Evolutionary conservation across 768 basidiomycete species (phyloP).

Genomic region (Mycena albidolilacea): DNA sequence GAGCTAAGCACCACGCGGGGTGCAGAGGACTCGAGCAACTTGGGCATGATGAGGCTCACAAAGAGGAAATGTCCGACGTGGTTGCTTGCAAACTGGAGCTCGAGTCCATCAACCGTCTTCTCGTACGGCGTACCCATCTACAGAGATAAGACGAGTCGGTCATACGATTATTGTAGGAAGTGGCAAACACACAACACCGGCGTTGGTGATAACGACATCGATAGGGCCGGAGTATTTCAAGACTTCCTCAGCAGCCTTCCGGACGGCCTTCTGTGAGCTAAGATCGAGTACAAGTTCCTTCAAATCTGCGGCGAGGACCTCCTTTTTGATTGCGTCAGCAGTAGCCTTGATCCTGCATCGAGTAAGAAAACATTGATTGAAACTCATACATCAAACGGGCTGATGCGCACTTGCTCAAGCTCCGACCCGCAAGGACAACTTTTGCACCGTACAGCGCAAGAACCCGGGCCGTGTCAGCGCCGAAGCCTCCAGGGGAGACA

Average conservation of each 20-base stretch:
- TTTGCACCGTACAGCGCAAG: conserved; percentile 21
- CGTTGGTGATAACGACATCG: conserved; percentile 43
- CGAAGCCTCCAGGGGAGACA: conserved; percentile 25
- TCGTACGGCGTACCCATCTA: conserved; percentile 42
- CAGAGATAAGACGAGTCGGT: neutral
- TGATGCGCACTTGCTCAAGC: conserved; percentile 15
- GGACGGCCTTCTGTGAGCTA: conserved; percentile 34
- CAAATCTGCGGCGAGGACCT: conserved; percentile 18
- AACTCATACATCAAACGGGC: neutral
- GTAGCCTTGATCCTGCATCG: conserved; percentile 24
- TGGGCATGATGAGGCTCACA: conserved; percentile 41
- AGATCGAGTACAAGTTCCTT: conserved; percentile 36
- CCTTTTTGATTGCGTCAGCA: conserved; percentile 24
- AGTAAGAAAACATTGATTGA: neutral
- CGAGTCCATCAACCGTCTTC: conserved; percentile 42
- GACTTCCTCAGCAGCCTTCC: conserved; percentile 40
- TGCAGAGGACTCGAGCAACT: conserved; percentile 21
- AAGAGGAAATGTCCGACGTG: conserved; percentile 45
- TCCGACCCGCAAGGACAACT: conserved; percentile 24
- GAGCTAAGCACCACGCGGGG: conserved; percentile 20
- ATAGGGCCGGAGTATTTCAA: conserved; percentile 38
- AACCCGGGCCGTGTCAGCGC: conserved; percentile 16
- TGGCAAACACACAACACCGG: conserved; percentile 35
- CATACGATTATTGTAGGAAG: neutral
- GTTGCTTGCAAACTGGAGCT: conserved; percentile 43